phyloP scores from a whole-genome alignment of 2,329 filamentous ascomycete species.

The Xylariales sp. region DNA sequence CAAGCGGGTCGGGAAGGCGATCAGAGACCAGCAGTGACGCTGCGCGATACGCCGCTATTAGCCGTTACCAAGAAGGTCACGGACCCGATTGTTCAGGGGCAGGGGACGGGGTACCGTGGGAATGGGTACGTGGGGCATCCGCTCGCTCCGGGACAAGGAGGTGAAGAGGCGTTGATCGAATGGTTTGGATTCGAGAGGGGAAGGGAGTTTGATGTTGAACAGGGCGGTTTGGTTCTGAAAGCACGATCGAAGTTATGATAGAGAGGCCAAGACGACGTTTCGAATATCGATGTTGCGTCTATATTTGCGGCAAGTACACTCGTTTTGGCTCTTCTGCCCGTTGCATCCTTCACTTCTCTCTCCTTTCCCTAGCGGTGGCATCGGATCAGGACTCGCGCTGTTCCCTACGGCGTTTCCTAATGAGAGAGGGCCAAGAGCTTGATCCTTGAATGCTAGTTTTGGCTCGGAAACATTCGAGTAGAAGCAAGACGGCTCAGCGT shows the following conservation, averaged over 20 bases:
- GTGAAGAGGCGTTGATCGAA: slow-evolving; percentile 59
- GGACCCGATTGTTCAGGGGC: slow-evolving; percentile 45
- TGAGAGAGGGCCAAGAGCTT: too few relatives aligned
- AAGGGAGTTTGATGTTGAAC: slow-evolving; percentile 61
- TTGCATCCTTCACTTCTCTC: too few relatives aligned
- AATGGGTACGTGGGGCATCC: slow-evolving; percentile 59
- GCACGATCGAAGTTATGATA: slow-evolving; percentile 38
- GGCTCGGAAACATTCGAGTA: too few relatives aligned
- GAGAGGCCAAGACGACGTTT: too few relatives aligned
- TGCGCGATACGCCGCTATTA: slow-evolving; percentile 65
- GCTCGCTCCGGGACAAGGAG: slow-evolving; percentile 65
- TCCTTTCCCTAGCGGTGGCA: too few relatives aligned
- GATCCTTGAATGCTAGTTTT: too few relatives aligned
- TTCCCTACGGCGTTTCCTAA: too few relatives aligned
- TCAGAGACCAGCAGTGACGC: slow-evolving; percentile 64
- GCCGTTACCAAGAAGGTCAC: slow-evolving; percentile 48
- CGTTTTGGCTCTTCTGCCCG: too few relatives aligned
- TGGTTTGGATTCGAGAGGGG: slow-evolving; percentile 80
- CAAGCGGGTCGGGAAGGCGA: slow-evolving; percentile 52
- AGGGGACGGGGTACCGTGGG: slow-evolving; percentile 61
- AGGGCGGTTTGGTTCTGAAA: slow-evolving; percentile 56
- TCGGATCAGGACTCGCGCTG: too few relatives aligned
- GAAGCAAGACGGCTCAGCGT: too few relatives aligned
- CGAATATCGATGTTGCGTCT: too few relatives aligned
- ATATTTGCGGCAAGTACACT: too few relatives aligned